phyloP scores from a whole-genome alignment of 768 basidiomycete species.

The Pulveroboletus sp. region DNA sequence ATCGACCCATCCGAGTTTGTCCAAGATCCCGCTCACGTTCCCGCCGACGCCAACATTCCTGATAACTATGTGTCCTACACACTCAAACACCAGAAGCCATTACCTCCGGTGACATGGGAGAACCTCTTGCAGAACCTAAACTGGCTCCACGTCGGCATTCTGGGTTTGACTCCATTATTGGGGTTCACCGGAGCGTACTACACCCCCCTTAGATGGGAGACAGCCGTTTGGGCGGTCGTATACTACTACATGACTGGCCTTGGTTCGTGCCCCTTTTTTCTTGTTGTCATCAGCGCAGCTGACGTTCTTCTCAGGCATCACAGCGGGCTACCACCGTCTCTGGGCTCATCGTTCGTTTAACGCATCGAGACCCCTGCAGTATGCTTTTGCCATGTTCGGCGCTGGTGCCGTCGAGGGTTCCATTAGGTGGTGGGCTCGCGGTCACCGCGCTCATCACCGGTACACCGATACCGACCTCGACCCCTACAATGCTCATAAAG shows the following conservation, averaged over 20 bases:
- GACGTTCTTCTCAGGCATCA: constrained; percentile 54
- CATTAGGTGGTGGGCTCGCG: constrained; percentile 98
- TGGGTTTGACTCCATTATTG: constrained; percentile 68
- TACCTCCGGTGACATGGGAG: constrained; percentile 61
- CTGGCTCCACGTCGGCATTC: constrained; percentile 71
- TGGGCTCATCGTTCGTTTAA: constrained; percentile 98
- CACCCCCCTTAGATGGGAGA: constrained; percentile 67
- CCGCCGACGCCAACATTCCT: constrained; percentile 58
- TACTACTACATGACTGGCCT: constrained; percentile 83
- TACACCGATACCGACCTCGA: constrained; percentile 97
- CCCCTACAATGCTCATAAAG: constrained; percentile 90
- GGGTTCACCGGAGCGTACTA: constrained; percentile 68
- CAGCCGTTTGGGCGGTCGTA: constrained; percentile 57
- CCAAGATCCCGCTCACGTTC: constrained; percentile 29
- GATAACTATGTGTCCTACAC: constrained; percentile 82
- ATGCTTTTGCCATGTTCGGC: constrained; percentile 76
- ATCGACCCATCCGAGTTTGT: constrained; percentile 11
- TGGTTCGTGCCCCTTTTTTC: constrained; percentile 48
- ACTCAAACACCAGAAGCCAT: constrained; percentile 58
- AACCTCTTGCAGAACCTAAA: constrained; percentile 62
- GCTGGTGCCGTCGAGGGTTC: constrained; percentile 95
- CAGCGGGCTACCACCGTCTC: constrained; percentile 92
- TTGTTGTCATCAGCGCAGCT: constrained; percentile 26
- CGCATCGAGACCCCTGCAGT: constrained; percentile 81
- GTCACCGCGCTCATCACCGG: constrained; percentile 95